Base-by-base conservation (phyloP, 129 eudicot genomes). In the Chrysanthemum makinoi region DNA sequence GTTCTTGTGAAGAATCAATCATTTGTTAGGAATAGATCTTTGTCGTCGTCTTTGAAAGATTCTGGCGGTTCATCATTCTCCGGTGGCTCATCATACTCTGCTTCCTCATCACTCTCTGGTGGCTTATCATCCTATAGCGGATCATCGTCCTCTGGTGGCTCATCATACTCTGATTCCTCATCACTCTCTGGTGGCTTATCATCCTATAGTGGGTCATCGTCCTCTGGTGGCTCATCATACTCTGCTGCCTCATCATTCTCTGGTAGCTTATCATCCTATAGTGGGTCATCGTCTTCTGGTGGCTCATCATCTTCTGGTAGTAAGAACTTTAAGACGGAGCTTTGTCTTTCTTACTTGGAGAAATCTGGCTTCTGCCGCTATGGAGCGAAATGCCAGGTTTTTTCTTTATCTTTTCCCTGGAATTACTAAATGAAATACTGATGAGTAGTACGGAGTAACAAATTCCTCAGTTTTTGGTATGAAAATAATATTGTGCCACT, bases 361-460 rank as follows among this genome's bases (percentile, higher is more conserved):
- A 74, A 79, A 16, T 61, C 75, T 73, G 83, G 66, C 18, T 73
- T 48, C 66, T 67, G 83, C 52, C 53, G 67, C 53, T 49, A 79
- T 68, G 79, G 79, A 68, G 10, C 72, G 30, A 80, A 75, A 74
- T 74, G 77, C 75, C 80, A 80, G 80, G 84, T 80, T 64, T 62
- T 64, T 56, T 62, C 54, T 46, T 75, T 26, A 19, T 69, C 73
- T 66, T 30, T 77, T 28, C 72, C 19, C 15, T 49, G 19, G 66
- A 47, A 46, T 61, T 69, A 44, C 12, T 74, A 10, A 63, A 44
- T 55, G n/a, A 52, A 39, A 44, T 71, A 71, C 62, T 24, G 35
- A 22, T 18, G 43, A 22, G 43, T 59, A 24, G 16, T 33, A 47
- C 53, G 30, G n/a, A 46, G 14, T 15, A 24, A 66, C 6, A 46